These are phyloP conservation scores for Spathaspora sp. DNA, from an alignment of 805 yeast genomes.

Conservation along the genomic window DNA sequence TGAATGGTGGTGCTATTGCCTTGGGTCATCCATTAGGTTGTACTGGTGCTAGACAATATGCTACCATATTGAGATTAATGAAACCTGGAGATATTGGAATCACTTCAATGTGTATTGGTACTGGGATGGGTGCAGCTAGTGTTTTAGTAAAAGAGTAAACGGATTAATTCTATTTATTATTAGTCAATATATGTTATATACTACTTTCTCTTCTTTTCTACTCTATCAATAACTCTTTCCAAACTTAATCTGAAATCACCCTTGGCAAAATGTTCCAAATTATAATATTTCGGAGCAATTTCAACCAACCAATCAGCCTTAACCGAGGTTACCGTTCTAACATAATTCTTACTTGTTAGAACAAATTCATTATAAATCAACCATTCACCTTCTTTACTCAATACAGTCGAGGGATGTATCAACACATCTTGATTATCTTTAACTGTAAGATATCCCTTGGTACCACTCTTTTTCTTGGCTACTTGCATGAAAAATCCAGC, in stretches of 20 bases:
- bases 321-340: conserved; percentile 87
- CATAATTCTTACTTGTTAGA: conserved; percentile 86
- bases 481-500: conserved; percentile 99
- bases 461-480: conserved; percentile 87
- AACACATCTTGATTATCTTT: conserved; percentile 95
- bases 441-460: conserved; percentile 80
- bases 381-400: conserved; percentile 90
- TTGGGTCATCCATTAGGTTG: conserved; percentile 80
- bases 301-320: conserved; percentile 92
- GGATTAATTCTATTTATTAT: neutral
- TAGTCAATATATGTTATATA: neutral
- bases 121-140: conserved; percentile 98
- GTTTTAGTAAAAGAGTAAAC: conserved; percentile 71
- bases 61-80: conserved; percentile 81
- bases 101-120: conserved; percentile 95
- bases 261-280: conserved; percentile 58
- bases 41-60: conserved; percentile 83
- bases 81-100: conserved; percentile 80
- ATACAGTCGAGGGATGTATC: conserved; percentile 88
- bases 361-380: conserved; percentile 94
- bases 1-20: conserved; percentile 96
- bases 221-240: conserved; percentile 53
- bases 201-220: conserved; percentile 37
- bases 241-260: conserved; percentile 72
- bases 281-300: conserved; percentile 69